Conservation (phyloP, 2,329 filamentous ascomycete genomes). For the Xylariaceae sp. region DNA sequence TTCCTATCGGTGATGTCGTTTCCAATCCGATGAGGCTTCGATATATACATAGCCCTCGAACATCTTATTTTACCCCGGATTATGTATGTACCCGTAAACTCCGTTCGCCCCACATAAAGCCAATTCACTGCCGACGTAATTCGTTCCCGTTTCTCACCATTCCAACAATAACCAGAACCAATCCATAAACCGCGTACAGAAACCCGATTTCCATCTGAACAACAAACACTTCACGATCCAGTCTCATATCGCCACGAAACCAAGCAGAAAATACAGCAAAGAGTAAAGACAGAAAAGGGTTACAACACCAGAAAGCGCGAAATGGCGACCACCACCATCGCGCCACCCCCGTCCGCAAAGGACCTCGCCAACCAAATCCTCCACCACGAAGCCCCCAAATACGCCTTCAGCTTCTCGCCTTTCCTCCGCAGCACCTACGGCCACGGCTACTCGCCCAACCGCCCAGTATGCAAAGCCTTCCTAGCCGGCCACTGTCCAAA, state of each 20-base stretch:
- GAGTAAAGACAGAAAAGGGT: background rate
- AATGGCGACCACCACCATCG: conserved; percentile 23
- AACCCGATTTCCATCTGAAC: background rate
- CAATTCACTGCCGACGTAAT: background rate
- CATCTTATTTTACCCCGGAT: conserved; percentile 6
- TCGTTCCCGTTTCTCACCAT: background rate
- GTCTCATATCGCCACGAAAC: background rate
- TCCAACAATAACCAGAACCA: background rate
- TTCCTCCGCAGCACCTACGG: conserved; percentile 80
- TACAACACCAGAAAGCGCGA: background rate
- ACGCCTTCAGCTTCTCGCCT: conserved; percentile 77
- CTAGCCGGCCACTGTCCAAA: conserved; percentile 80
- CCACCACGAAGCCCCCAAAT: conserved; percentile 49
- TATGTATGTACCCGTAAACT: background rate
- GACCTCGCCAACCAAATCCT: conserved; percentile 47
- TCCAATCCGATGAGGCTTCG: background rate
- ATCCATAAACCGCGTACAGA: background rate
- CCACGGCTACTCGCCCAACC: conserved; percentile 72
- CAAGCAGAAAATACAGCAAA: background rate
- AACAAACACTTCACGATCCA: background rate
- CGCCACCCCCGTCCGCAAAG: conserved; percentile 25
- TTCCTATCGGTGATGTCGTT: no score
- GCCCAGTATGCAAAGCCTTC: conserved; percentile 81
- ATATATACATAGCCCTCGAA: background rate
- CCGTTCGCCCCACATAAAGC: conserved; percentile 2